Evolutionary conservation across 1,284 basidiomycete genomes (phyloP).

Genomic region (Marasmius fiardii): DNA sequence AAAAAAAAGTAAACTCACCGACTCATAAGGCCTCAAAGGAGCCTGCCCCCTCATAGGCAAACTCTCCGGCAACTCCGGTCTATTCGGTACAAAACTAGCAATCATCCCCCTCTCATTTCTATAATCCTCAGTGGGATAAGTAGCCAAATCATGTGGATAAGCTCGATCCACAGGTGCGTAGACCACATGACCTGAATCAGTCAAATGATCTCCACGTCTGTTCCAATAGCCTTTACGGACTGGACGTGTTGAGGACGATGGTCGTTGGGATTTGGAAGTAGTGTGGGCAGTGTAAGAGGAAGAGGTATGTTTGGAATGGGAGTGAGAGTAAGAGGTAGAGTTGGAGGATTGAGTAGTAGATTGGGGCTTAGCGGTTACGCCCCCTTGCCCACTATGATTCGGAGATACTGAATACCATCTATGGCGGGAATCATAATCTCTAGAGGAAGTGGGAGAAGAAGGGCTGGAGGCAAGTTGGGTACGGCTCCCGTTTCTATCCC

Average conservation of each 20-base stretch:
- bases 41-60: slow-evolving; percentile 50
- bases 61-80: slow-evolving; percentile 56
- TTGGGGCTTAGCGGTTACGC: too few relatives aligned
- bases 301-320: too few relatives aligned
- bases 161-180: slow-evolving; percentile 8
- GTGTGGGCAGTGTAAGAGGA: background rate
- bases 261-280: background rate
- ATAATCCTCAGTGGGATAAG: slow-evolving; percentile 8
- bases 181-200: slow-evolving; percentile 6
- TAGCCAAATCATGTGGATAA: slow-evolving; percentile 9
- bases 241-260: background rate
- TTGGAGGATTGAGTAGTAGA: background rate
- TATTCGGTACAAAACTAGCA: slow-evolving; percentile 33
- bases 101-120: slow-evolving; percentile 28
- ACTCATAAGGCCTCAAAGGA: slow-evolving; percentile 53
- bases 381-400: background rate
- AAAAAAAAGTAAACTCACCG: slow-evolving; percentile 49
- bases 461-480: too few relatives aligned
- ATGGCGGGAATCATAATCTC: too few relatives aligned
- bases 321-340: background rate
- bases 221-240: slow-evolving; percentile 11
- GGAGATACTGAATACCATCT: background rate
- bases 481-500: too few relatives aligned
- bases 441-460: too few relatives aligned
- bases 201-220: slow-evolving; percentile 9